Evolutionary conservation across 352 stramenopile genomes (phyloP).

Genomic region (Globisporangium paddicum): DNA sequence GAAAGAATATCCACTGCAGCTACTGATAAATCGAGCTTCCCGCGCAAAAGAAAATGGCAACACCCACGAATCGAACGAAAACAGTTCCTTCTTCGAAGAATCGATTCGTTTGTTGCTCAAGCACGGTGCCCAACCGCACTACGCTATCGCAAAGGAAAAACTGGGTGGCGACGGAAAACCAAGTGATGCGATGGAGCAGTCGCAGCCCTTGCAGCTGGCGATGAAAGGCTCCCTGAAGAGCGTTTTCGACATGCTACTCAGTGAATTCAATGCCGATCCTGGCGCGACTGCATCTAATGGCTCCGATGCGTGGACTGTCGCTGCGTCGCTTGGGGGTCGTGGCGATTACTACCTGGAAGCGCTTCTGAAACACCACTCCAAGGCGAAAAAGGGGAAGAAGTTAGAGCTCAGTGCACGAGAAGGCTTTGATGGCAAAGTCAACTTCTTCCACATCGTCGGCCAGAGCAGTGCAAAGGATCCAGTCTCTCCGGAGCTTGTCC

Average conservation of each 20-base stretch:
- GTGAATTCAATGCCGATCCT: conserved; percentile 33
- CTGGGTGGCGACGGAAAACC: conserved; percentile 9
- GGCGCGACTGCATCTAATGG: conserved; percentile 32
- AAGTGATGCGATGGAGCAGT: conserved; percentile 6
- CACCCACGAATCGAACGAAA: conserved; percentile 4
- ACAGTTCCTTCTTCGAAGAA: conserved; percentile 33
- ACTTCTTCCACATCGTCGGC: conserved; percentile 65
- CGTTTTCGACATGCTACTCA: conserved; percentile 48
- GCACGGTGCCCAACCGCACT: conserved; percentile 37
- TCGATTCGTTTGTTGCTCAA: conserved; percentile 50
- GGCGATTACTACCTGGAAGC: conserved; percentile 45
- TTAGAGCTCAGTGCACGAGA: conserved; percentile 25
- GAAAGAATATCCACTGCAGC: conserved; percentile 55
- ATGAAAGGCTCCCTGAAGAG: conserved; percentile 39
- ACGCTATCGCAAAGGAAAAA: conserved; percentile 30
- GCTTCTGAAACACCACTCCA: conserved; percentile 41
- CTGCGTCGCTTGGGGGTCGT: conserved; percentile 22
- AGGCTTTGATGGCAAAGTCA: conserved; percentile 22
- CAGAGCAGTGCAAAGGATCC: conserved; percentile 14
- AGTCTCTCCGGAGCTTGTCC: conserved; percentile 28
- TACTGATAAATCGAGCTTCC: conserved; percentile 38
- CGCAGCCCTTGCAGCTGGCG: conserved; percentile 58
- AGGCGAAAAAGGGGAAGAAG: conserved; percentile 23
- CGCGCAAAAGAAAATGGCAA: neutral
- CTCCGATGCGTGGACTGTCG: conserved; percentile 58